A percentile compares a stretch with the other conserved stretches of the same genome.
phyloP scores from a whole-genome alignment of 768 basidiomycete species.

The Pulveroboletus ravenelii region DNA sequence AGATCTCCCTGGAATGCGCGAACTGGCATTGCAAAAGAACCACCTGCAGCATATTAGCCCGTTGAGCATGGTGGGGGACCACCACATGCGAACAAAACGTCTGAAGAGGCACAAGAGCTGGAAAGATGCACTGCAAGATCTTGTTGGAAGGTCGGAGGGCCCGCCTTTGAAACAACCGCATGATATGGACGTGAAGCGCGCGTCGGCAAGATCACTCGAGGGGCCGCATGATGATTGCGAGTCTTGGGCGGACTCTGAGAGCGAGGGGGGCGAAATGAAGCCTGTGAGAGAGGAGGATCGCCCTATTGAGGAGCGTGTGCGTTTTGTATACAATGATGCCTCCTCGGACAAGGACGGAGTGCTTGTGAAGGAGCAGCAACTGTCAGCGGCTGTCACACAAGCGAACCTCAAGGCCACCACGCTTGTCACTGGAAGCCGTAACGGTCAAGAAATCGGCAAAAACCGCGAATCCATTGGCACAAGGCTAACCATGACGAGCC shows the following conservation, averaged over 20 bases:
- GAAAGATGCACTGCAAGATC: constrained; percentile 53
- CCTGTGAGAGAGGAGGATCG: constrained; percentile 64
- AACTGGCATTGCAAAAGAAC: constrained; percentile 74
- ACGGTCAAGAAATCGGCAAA: constrained; percentile 29
- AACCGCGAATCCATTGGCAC: constrained; percentile 71
- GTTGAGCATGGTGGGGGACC: constrained; percentile 84
- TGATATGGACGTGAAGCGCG: constrained; percentile 27
- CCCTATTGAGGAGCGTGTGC: constrained; percentile 70
- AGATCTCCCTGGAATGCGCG: constrained; percentile 67
- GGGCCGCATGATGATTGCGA: constrained; percentile 41
- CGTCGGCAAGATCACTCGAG: constrained; percentile 24
- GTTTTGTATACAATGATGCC: constrained; percentile 42
- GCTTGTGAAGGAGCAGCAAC: constrained; percentile 45
- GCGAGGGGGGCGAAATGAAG: constrained; percentile 42
- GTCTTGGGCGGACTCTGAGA: constrained; percentile 50
- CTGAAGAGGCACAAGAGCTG: constrained; percentile 54
- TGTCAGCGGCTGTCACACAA: constrained; percentile 48
- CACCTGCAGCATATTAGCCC: constrained; percentile 89
- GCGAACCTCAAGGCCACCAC: constrained; percentile 44
- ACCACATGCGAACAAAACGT: constrained; percentile 33
- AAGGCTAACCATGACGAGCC: constrained; percentile 89
- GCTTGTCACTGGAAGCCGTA: constrained; percentile 31
- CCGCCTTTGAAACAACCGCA: constrained; percentile 8
- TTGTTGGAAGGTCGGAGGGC: constrained; percentile 39
- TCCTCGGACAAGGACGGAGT: constrained; percentile 14